phyloP scores from a whole-genome alignment of 2,329 filamentous ascomycete genomes.

The Phyllosticta ampelicida region DNA sequence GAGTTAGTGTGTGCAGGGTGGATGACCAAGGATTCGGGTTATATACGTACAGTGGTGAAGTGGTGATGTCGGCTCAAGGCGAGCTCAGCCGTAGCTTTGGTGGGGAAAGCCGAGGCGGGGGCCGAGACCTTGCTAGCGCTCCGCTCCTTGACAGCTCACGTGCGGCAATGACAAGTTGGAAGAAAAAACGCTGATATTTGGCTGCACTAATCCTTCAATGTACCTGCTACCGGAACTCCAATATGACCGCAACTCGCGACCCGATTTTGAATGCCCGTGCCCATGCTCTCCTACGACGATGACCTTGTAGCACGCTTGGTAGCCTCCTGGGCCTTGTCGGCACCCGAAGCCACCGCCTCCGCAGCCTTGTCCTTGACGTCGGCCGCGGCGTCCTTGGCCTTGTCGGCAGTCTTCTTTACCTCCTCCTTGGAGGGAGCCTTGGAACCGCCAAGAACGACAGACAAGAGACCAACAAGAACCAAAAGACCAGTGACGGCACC shows the following conservation, averaged over 20 bases:
- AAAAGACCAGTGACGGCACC: conserved; percentile 59
- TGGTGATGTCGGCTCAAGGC: conserved; percentile 9
- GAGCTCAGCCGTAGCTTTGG: conserved; percentile 5
- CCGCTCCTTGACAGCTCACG: neutral
- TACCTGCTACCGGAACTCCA: conserved; percentile 1
- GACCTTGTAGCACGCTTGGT: conserved; percentile 49
- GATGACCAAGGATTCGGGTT: neutral
- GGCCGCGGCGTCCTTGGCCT: conserved; percentile 61
- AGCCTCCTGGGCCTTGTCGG: conserved; percentile 58
- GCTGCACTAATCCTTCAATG: neutral
- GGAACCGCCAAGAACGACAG: conserved; percentile 55
- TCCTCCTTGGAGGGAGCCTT: conserved; percentile 53
- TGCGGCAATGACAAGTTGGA: neutral
- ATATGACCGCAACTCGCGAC: neutral
- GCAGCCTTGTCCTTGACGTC: conserved; percentile 60
- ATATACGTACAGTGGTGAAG: neutral
- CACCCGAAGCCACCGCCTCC: conserved; percentile 47
- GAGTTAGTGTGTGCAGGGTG: neutral
- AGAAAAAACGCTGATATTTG: neutral
- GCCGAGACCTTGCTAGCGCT: neutral
- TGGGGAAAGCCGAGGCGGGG: conserved; percentile 2
- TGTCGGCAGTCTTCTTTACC: conserved; percentile 61
- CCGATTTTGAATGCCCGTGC: neutral
- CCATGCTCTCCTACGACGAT: conserved; percentile 16
- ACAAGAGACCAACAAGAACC: conserved; percentile 56